Evolutionary conservation across 148 eudicot species (phyloP), one percentile per base, ranked within the genome.

Genomic region (Silene latifolia): DNA sequence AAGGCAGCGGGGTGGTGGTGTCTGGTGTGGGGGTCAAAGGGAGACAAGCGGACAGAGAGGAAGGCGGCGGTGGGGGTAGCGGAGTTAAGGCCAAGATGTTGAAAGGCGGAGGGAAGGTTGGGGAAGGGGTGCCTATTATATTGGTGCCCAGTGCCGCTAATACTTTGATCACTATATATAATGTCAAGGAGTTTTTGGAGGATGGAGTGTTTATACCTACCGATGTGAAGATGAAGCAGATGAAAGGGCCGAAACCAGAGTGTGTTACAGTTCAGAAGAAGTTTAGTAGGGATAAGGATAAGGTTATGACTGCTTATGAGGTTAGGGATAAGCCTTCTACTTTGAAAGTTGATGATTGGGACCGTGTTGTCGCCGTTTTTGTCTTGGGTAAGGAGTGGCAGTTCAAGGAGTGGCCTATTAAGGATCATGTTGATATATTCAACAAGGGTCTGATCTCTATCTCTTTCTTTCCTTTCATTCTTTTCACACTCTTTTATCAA

Each of bases 361-460:
- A 92, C 65, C 84, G 98, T n/a, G 97, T 94, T 61, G 98, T 92
- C 29, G 96, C 98, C 0, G 97, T 89, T 69, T 91, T 94, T 74
- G 98, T 90, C 59, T 78, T 94, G 78, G 98, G 98, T 54, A 94
- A 92, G 74, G 98, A 91, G 58, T 94, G 97, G 98, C 98, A 94
- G 85, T 94, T 94, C 51, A 93, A 93, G 53, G 98, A 93, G 39
- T 90, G 98, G 98, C 98, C 98, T 11, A 86, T 83, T 59, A 93
- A 93, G 87, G 96, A 93, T 64, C 98, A 93, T 77, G 90, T 93
- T 29, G 98, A 93, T 83, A 93, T 90, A 42, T 93, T 93, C 53
- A 90, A 90, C 73, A 93, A 85, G 80, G 88, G 96, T 93, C 73
- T 78, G 86, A 15, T 15, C 17, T 51, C 17, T 15, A 3, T 51